A percentile compares a stretch with the other conserved stretches of the same genome.
phyloP scores from a whole-genome alignment of 352 stramenopile genomes.

The Elongisporangium anandrum region DNA sequence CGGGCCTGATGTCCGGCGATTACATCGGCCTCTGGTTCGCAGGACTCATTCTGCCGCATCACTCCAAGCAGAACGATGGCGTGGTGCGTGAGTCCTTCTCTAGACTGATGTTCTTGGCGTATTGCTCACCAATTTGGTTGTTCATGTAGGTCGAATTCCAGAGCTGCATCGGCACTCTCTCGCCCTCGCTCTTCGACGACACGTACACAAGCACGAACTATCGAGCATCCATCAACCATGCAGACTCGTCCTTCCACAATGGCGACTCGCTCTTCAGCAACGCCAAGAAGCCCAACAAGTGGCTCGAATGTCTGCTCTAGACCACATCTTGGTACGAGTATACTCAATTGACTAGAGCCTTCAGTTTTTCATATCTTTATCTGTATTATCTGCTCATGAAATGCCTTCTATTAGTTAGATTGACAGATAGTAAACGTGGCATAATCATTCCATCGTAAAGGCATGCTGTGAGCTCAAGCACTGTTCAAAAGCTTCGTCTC shows the following conservation, averaged over 20 bases:
- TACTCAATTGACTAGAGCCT: background rate
- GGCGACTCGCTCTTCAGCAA: slow-evolving; percentile 40
- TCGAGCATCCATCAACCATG: slow-evolving; percentile 47
- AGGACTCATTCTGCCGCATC: slow-evolving; percentile 31
- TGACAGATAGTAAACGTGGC: too few relatives aligned
- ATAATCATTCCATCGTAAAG: too few relatives aligned
- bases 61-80: slow-evolving; percentile 51
- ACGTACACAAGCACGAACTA: slow-evolving; percentile 41
- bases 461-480: too few relatives aligned
- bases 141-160: slow-evolving; percentile 47
- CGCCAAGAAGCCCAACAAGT: slow-evolving; percentile 51
- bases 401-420: too few relatives aligned
- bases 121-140: background rate
- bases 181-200: slow-evolving; percentile 25
- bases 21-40: slow-evolving; percentile 21
- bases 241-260: slow-evolving; percentile 50
- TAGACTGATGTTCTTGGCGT: background rate
- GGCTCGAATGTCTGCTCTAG: slow-evolving; percentile 49
- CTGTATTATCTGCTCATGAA: too few relatives aligned
- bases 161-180: slow-evolving; percentile 39
- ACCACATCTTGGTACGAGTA: too few relatives aligned
- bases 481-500: too few relatives aligned
- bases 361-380: too few relatives aligned
- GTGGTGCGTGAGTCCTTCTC: slow-evolving; percentile 23
- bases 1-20: slow-evolving; percentile 32